Evolutionary conservation across 768 basidiomycete genomes (phyloP).

Genomic region (Amanita subjunquillea): DNA sequence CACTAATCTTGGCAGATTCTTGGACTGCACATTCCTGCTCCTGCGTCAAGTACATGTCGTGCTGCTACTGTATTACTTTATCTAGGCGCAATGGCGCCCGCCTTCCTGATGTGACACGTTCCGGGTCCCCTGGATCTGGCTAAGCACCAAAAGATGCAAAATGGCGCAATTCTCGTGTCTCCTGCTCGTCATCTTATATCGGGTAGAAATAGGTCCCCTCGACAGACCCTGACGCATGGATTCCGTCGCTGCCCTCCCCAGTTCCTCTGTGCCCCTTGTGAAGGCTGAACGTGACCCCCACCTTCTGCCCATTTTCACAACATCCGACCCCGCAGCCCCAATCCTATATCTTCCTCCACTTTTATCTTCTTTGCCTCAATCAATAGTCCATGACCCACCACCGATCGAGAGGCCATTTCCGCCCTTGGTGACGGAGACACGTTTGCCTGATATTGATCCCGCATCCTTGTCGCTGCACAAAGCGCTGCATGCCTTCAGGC

Average conservation of each 20-base stretch:
- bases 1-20: slow-evolving; percentile 53
- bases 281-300: slow-evolving; percentile 32
- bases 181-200: background rate
- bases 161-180: slow-evolving; percentile 6
- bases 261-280: background rate
- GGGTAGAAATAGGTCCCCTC: slow-evolving; percentile 11
- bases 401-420: slow-evolving; percentile 19
- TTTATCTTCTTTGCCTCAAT: slow-evolving; percentile 63
- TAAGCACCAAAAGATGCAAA: background rate
- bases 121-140: background rate
- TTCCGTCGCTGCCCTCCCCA: background rate
- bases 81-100: too few relatives aligned
- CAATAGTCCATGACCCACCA: slow-evolving; percentile 14
- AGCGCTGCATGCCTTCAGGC: slow-evolving; percentile 70
- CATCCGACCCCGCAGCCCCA: slow-evolving; percentile 27
- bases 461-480: slow-evolving; percentile 79
- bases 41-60: slow-evolving; percentile 24
- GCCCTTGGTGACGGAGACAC: slow-evolving; percentile 56
- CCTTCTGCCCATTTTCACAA: slow-evolving; percentile 39
- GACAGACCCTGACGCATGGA: background rate
- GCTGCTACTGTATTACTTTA: too few relatives aligned
- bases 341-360: slow-evolving; percentile 81
- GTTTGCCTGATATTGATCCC: slow-evolving; percentile 78
- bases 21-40: slow-evolving; percentile 55
- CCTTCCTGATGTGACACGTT: background rate